Conservation (phyloP, 345 rosid genomes). For the Viola odorata region DNA sequence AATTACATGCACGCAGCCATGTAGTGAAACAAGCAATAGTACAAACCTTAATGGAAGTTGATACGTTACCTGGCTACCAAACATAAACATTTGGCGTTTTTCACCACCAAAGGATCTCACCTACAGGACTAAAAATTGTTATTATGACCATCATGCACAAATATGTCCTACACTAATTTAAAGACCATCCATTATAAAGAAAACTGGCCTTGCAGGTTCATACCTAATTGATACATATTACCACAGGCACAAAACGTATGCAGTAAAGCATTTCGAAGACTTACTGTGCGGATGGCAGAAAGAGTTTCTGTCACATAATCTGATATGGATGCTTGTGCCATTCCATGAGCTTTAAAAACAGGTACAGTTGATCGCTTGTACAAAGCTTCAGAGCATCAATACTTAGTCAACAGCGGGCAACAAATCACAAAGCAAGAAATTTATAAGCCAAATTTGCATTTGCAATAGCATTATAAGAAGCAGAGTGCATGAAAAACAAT, state of each 20-base stretch:
- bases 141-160: conserved; percentile 12
- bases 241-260: background rate
- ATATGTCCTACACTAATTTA: background rate
- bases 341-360: conserved; percentile 78
- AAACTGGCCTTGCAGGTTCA: background rate
- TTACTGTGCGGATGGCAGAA: conserved; percentile 90
- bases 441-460: background rate
- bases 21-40: background rate
- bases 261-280: conserved; percentile 22
- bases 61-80: conserved; percentile 66
- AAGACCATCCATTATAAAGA: conserved; percentile 2
- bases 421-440: conserved; percentile 9
- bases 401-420: conserved; percentile 25
- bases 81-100: conserved; percentile 79
- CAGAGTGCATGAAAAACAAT: background rate
- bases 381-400: conserved; percentile 43
- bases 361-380: conserved; percentile 88
- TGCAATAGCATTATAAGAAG: background rate
- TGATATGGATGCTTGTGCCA: conserved; percentile 87
- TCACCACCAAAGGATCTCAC: conserved; percentile 99
- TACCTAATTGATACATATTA: background rate
- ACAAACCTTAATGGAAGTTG: conserved; percentile 5
- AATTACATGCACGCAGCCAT: conserved; percentile 2
- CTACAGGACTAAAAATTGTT: conserved; percentile 31
- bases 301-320: conserved; percentile 91